Conservation (phyloP, 1,284 basidiomycete species). For the Bondarzewia mesenterica region DNA sequence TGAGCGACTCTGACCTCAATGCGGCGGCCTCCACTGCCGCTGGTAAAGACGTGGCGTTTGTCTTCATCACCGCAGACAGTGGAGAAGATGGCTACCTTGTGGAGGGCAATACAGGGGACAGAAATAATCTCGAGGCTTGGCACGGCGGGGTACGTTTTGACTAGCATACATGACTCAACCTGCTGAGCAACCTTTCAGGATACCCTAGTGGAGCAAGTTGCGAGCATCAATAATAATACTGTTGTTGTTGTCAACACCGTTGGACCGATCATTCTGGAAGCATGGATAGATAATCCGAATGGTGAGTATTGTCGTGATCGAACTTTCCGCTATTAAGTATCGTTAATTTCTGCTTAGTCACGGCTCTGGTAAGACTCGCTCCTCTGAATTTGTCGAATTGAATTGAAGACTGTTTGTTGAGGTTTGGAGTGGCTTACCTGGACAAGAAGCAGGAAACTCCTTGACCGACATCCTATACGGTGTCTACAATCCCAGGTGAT, state of each 20-base stretch:
- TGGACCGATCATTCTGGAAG: conserved; percentile 58
- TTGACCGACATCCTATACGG: conserved; percentile 57
- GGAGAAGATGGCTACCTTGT: conserved; percentile 46
- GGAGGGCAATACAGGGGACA: conserved; percentile 58
- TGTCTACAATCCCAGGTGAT: conserved; percentile 57
- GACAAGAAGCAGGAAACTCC: conserved; percentile 64
- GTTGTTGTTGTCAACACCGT: conserved; percentile 71
- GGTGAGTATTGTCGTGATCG: conserved; percentile 14
- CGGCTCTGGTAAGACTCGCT: conserved; percentile 34
- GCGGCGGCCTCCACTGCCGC: conserved; percentile 37
- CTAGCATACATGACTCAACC: background rate
- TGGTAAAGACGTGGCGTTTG: conserved; percentile 50
- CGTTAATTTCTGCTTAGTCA: conserved; percentile 24
- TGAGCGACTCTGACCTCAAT: conserved; percentile 49
- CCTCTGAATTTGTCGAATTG: background rate
- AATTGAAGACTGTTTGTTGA: conserved; percentile 8
- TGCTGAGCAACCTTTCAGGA: conserved; percentile 29
- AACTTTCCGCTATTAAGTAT: conserved; percentile 9
- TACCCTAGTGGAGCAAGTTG: conserved; percentile 42
- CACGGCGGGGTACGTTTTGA: conserved; percentile 33
- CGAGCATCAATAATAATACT: conserved; percentile 53
- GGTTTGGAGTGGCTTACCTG: conserved; percentile 60
- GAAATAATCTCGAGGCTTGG: conserved; percentile 71
- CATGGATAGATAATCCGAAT: conserved; percentile 57
- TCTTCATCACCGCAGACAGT: conserved; percentile 52